Evolutionary conservation across 2,329 filamentous ascomycete genomes (phyloP), one percentile per base, ranked within the genome.

Genomic region (Stagonosporopsis vannaccii): DNA sequence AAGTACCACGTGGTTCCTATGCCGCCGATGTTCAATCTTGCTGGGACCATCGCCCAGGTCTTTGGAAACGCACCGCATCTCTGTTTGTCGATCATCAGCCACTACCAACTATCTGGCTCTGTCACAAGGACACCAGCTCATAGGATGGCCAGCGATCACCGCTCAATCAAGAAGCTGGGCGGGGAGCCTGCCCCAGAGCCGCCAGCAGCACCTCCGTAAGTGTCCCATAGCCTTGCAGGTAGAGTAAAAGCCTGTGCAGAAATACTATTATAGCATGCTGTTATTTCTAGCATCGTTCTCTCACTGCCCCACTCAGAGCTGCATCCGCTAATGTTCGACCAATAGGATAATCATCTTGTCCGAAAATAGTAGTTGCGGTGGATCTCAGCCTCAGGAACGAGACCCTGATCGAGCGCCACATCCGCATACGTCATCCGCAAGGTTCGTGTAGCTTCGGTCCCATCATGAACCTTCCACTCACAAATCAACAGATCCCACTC

Each of bases 151-250:
- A 23, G 13, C 17, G 28, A 17, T 42, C 30, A 28, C 17, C 20
- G 17, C 22, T 33, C 19, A 6, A 28, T 19, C 12, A 36, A 44
- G 37, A 49, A 39, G 23, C 36, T 39, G n/a, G 39, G 39, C 9
- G 25, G 36, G 30, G 54, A 60, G 2, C 61, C 67, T 54, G 48
- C 63, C 33, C 66, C 65, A 32, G 67, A 71, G 35, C 62, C 64
- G n/a, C 66, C 69, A 40, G 56, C 62, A 23, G 66, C 67, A 61
- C 68, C 67, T 55, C 67, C 68, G 67, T 71, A 61, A 54, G 69
- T 67, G 35, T 36, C 20, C 17, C n/a, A 17, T 26, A 12, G 40
- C 33, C 22, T 12, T 8, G 30, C 28, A 23, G 45, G 26, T 26
- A 26, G n/a, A 25, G 20, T 11, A 19, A 26, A 33, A 22, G 39